phyloP scores from a whole-genome alignment of 2,329 filamentous ascomycete species.

The Herpotrichia juniperi region DNA sequence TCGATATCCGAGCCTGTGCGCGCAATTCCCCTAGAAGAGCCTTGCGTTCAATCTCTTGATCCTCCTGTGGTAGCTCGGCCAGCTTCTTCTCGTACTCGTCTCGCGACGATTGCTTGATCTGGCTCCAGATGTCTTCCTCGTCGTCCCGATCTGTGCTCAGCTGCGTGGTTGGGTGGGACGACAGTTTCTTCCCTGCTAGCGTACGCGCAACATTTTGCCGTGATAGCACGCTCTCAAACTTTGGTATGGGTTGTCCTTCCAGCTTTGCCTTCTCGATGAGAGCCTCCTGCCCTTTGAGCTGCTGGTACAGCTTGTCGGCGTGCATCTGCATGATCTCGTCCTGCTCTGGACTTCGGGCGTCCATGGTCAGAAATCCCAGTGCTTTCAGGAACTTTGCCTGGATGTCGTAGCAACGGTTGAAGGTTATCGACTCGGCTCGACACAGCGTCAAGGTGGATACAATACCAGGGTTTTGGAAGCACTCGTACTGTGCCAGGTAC shows the following conservation, averaged over 20 bases:
- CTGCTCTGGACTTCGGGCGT: slow-evolving; percentile 70
- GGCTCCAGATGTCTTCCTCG: slow-evolving; percentile 33
- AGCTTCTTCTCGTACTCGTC: slow-evolving; percentile 41
- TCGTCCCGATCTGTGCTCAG: slow-evolving; percentile 13
- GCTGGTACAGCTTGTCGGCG: slow-evolving; percentile 86
- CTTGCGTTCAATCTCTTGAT: slow-evolving; percentile 41
- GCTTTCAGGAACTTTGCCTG: slow-evolving; percentile 92
- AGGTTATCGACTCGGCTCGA: slow-evolving; percentile 73
- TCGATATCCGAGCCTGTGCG: slow-evolving; percentile 35
- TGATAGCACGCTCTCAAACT: slow-evolving; percentile 63
- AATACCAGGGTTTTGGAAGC: slow-evolving; percentile 76
- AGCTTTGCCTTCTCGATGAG: slow-evolving; percentile 72
- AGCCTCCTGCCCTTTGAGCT: slow-evolving; percentile 82
- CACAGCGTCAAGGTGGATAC: slow-evolving; percentile 79
- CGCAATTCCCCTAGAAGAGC: slow-evolving; percentile 42
- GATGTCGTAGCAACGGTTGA: slow-evolving; percentile 87
- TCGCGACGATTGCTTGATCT: slow-evolving; percentile 37
- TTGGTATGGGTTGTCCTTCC: slow-evolving; percentile 59
- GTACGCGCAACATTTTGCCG: slow-evolving; percentile 37
- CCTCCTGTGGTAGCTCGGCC: slow-evolving; percentile 31
- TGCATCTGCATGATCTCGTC: slow-evolving; percentile 91
- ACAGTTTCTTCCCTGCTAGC: slow-evolving; percentile 23
- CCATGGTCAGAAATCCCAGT: slow-evolving; percentile 78
- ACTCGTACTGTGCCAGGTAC: slow-evolving; percentile 81
- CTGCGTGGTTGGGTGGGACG: slow-evolving; percentile 8